Conservation (phyloP, 2,329 filamentous ascomycete genomes). For the Monilinia polystroma region DNA sequence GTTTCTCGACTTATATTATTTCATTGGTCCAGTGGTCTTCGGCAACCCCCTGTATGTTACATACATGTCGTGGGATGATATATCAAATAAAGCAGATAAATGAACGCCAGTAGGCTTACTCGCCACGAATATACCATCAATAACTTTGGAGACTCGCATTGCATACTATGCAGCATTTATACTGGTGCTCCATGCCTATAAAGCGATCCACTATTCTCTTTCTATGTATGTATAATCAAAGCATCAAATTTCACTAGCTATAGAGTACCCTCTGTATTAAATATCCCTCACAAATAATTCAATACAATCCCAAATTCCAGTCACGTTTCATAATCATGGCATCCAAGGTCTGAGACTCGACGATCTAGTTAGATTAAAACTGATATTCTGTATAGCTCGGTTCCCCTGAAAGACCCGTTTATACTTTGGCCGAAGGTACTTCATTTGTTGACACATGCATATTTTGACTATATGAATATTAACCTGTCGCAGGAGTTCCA, state of each 20-base stretch:
- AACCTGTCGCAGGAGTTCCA: constrained; percentile 16
- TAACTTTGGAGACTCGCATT: background rate
- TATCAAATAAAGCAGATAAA: background rate
- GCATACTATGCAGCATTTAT: background rate
- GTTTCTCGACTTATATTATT: background rate
- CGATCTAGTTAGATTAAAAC: background rate
- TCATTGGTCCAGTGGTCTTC: background rate
- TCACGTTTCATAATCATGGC: background rate
- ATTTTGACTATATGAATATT: background rate
- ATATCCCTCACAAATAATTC: background rate
- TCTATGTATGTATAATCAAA: background rate
- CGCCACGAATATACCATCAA: background rate
- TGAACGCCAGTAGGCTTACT: background rate
- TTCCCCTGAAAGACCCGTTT: constrained; percentile 28
- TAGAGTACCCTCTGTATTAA: background rate
- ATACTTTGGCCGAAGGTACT: constrained; percentile 38
- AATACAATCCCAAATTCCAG: background rate
- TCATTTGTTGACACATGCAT: background rate
- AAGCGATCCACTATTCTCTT: background rate
- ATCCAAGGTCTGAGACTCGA: constrained; percentile 9
- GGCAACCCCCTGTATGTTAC: background rate
- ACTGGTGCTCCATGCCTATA: background rate
- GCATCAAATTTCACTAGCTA: background rate
- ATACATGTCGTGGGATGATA: background rate
- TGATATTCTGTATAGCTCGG: constrained; percentile 11